Evolutionary conservation across 176 grass and related monocot species (phyloP), one percentile per base, ranked within the genome.

Genomic region (Rhipidocladum racemiflorum): DNA sequence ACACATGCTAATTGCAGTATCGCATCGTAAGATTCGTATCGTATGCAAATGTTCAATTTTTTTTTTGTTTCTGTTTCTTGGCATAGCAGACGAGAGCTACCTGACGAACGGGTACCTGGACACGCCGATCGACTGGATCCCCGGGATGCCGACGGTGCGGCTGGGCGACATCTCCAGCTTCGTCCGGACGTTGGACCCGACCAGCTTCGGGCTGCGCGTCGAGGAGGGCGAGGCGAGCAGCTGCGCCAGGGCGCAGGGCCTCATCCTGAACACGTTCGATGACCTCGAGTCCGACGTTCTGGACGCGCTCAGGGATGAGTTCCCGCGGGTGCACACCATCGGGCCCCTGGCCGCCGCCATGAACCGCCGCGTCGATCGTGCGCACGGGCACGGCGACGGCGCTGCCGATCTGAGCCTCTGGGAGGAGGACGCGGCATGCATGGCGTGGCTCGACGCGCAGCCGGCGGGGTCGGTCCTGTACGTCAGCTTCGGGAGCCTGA

Each of bases 121-220:
- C 61, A 92, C 90, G 67, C 77, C 88, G 16, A 91, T 97, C 75
- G 86, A 94, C 80, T 94, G 95, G 92, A 94, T 97, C 80, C 60
- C 74, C 0, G 95, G 95, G 15, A 87, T 91, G 81, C 72, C 65
- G 35, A 21, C 81, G 15, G 83, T 94, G 65, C 42, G 87, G 7
- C 86, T 97, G 7, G 91, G 89, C 66, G 95, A 97, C 74, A 71
- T 97, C 50, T 93, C 95, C 32, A 94, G 92, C 78, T 94, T 94
- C 81, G 83, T 97, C 1, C 83, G 95, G 25, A 97, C 95, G 59
- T 42, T 89, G 12, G 85, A 94, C 81, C 81, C 60, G 17, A 50
- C 77, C 0, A 83, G 91, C 68, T 83, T 81, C 77, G 80, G 67
- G 70, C 81, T 94, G 49, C 87, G 93, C 50, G 86, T 89, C 50